Evolutionary conservation across 1,284 basidiomycete species (phyloP), one percentile per base, ranked within the genome.

Genomic region (Ganoderma resinaceum): DNA sequence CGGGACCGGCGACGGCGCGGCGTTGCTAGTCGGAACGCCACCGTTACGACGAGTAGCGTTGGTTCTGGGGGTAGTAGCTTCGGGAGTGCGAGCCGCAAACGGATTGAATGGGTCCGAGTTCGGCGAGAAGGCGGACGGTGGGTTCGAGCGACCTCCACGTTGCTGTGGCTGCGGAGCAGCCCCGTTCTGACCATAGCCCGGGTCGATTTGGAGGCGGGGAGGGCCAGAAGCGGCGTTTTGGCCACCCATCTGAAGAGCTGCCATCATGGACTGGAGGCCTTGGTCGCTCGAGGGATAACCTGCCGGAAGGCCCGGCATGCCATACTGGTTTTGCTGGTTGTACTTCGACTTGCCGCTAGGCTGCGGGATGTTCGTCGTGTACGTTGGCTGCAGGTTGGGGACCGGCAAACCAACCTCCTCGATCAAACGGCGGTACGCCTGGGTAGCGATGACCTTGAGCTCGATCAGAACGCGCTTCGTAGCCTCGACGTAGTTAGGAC

Each of bases 351-450:
- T 93, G 65, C 76, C 68, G 65, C 89, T 87, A 58, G 85, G 82
- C 40, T 87, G 83, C 7, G 90, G 87, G 65, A 88, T 82, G 70
- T 88, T 90, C 69, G 86, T 87, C 18, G 87, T 83, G 79, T 93
- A 94, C 26, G 90, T 89, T 11, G 92, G 90, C 79, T 93, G 91
- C 81, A 93, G 90, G 82, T 91, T 94, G 63, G 94, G 94, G 49
- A 96, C 91, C 8, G 95, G 95, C 61, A 98, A 82, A 14, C 96
- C 96, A 72, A 98, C 95, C 81, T 97, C 96, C 79, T 98, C 95
- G 66, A 97, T 95, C 61, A 98, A 85, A 64, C 95, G 89, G 69
- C 96, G 90, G 78, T 98, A 98, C n/a, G 96, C 94, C 75, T 96
- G 95, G 5, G 94, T 95, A 31, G 92, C 91, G 61, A 95, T 93